Conservation (phyloP, 2,329 filamentous ascomycete species). For the Fusarium redolens region DNA sequence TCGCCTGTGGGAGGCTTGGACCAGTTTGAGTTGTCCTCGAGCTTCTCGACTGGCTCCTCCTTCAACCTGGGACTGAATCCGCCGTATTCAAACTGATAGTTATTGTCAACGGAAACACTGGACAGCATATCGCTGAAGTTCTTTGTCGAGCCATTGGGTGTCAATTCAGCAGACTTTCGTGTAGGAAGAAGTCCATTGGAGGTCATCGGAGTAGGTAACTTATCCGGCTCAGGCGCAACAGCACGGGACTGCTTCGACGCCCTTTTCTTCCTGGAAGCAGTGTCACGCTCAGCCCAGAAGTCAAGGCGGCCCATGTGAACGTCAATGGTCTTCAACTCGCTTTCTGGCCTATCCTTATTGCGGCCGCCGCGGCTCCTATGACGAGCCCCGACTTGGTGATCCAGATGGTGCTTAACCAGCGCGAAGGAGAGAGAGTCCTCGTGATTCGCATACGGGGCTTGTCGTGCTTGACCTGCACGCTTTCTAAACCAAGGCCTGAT, state of each 20-base stretch:
- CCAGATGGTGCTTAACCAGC: constrained; percentile 45
- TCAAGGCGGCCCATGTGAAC: constrained; percentile 44
- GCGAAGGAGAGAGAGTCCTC: constrained; percentile 47
- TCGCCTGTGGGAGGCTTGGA: too few species aligned
- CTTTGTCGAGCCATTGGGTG: not conserved
- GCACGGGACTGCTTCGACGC: not conserved
- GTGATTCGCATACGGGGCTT: constrained; percentile 34
- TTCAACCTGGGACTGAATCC: not conserved
- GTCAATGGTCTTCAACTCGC: constrained; percentile 43
- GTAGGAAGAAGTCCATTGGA: not conserved
- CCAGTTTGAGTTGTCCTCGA: not conserved
- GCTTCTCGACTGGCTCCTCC: not conserved
- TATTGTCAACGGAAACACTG: not conserved
- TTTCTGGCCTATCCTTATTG: constrained; percentile 28
- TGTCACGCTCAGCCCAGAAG: not conserved
- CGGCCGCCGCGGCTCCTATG: constrained; percentile 33
- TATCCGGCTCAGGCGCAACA: not conserved
- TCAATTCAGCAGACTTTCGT: not conserved
- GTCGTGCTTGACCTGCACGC: not conserved
- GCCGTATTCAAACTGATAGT: not conserved
- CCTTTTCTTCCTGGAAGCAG: not conserved
- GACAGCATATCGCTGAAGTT: not conserved
- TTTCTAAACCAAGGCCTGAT: constrained; percentile 51
- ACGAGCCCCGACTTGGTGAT: constrained; percentile 40
- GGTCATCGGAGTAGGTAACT: not conserved